Evolutionary conservation across 208 protist genomes (phyloP).

Genomic region (Leishmania tarentolae): DNA sequence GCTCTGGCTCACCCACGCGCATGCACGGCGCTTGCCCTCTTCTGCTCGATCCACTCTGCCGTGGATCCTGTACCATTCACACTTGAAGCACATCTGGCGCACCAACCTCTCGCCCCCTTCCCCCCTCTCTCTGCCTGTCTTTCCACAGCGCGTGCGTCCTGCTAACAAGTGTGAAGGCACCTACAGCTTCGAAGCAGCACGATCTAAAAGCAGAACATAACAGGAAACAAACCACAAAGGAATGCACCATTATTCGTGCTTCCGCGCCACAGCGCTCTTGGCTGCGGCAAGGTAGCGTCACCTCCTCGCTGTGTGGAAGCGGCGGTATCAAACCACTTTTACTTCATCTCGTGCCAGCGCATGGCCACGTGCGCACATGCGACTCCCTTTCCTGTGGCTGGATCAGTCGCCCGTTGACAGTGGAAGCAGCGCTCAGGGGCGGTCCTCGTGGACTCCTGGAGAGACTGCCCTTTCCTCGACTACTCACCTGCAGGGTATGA

Average conservation of each 20-base stretch:
- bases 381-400: background rate
- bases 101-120: background rate
- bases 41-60: background rate
- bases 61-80: background rate
- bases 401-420: background rate
- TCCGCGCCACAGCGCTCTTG: background rate
- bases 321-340: background rate
- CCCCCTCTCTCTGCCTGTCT: background rate
- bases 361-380: background rate
- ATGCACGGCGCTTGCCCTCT: background rate
- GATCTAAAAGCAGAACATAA: background rate
- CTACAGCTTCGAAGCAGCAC: background rate
- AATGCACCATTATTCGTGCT: background rate
- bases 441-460: background rate
- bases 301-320: background rate
- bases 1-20: background rate
- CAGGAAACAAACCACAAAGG: background rate
- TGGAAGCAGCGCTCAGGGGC: background rate
- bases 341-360: background rate
- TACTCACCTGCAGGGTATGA: background rate
- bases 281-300: background rate
- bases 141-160: background rate
- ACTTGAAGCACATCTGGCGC: background rate
- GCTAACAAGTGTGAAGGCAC: background rate
- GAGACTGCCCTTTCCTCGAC: background rate